phyloP scores from a whole-genome alignment of 805 yeast genomes.

The Ogataea haglerorum region DNA sequence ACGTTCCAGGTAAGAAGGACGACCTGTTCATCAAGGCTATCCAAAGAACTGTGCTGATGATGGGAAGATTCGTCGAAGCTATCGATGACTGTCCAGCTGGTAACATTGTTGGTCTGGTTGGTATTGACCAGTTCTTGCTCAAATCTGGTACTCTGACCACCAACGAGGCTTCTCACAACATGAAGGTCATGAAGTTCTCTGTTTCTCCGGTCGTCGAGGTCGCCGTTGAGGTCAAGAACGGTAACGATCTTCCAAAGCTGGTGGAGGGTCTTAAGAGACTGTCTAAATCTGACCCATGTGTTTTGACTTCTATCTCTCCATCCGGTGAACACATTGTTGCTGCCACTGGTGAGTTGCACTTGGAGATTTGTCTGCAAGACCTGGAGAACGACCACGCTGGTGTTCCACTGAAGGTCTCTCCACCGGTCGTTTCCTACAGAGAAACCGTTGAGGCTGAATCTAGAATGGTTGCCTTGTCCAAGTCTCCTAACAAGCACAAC shows the following conservation, averaged over 20 bases:
- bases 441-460: slow-evolving; percentile 96
- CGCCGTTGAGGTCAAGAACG: slow-evolving; percentile 99
- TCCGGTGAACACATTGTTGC: slow-evolving; percentile 99
- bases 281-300: slow-evolving; percentile 99
- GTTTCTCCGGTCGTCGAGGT: slow-evolving; percentile 99
- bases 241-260: slow-evolving; percentile 97
- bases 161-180: slow-evolving; percentile 94
- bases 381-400: slow-evolving; percentile 99
- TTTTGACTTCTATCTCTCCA: slow-evolving; percentile 77
- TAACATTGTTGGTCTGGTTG: slow-evolving; percentile 99
- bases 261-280: slow-evolving; percentile 99
- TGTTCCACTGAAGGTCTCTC: slow-evolving; percentile 95
- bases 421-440: slow-evolving; percentile 98
- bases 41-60: slow-evolving; percentile 99
- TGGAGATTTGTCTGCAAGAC: slow-evolving; percentile 95
- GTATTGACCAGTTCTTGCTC: slow-evolving; percentile 99
- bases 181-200: slow-evolving; percentile 99
- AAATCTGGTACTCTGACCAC: slow-evolving; percentile 99
- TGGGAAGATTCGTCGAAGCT: slow-evolving; percentile 98
- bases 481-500: slow-evolving; percentile 99
- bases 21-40: slow-evolving; percentile 95
- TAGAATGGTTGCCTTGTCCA: slow-evolving; percentile 92
- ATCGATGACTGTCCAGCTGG: slow-evolving; percentile 99
- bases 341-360: slow-evolving; percentile 99
- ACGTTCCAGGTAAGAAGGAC: slow-evolving; percentile 96